Base-by-base conservation (phyloP, 2,329 filamentous ascomycete genomes). In the Colletotrichum filicis region DNA sequence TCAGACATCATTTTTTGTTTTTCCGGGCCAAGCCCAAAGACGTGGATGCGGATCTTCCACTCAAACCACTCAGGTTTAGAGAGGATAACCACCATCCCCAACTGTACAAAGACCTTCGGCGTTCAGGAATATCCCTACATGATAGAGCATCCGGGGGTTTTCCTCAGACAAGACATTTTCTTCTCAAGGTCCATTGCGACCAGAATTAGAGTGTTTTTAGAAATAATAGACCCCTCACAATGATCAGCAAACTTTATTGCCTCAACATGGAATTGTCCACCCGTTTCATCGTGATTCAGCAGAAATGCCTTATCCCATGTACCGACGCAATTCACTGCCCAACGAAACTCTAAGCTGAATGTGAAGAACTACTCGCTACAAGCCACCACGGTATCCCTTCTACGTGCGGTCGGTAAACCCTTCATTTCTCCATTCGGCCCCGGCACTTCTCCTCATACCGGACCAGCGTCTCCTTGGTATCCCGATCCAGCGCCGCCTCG, bases 391-490 rank as follows among this genome's bases (percentile, higher is more conserved):
- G 32, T 35, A 35, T 12, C 32, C 32, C 32, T 35, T 35, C 32
- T 35, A 35, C 3, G 4, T 12, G 12, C 0, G 32, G 11, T 35
- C 32, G 11, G 32, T 35, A 35, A 12, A 35, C 32, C 32, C 32
- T 35, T 35, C 32, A 68, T n/a, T 63, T 69, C 28, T 49, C 63
- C 58, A 69, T 66, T 58, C 67, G 86, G 46, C 80, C 78, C 11
- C 73, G 75, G 71, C 87, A 88, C 76, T 80, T 86, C 26, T 62
- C 75, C 75, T 84, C 80, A 64, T 90, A 90, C 46, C 81, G 78
- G 55, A 72, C 68, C 55, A 90, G 75, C 58, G 85, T 68, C 57
- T 78, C 77, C 60, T 78, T 78, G 7, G 85, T 84, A 58, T 89
- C 87, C 4, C 74, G 74, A 30, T 90, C 87, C 14, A 89, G 71